Evolutionary conservation across 495 filamentous ascomycete species (phyloP), one percentile per base, ranked within the genome.

Genomic region (Penicillium malachiteum): DNA sequence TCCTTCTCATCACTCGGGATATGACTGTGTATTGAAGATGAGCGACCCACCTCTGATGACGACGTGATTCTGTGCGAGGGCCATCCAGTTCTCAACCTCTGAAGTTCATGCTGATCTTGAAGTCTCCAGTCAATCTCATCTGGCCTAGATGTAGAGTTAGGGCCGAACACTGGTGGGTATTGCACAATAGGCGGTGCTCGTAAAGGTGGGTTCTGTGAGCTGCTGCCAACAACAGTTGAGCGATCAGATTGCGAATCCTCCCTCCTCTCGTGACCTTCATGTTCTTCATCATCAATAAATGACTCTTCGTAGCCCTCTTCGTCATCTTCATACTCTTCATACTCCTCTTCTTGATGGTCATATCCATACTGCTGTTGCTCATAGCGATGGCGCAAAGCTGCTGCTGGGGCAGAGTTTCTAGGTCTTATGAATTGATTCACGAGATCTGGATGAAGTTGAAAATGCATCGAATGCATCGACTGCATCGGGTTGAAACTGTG

Each of bases 231-330:
- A 12, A 59, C 56, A 10, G 59, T 62, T 31, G 52, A 54, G 31
- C 37, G 55, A 48, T 68, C 65, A 16, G 54, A 51, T 26, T 49
- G 30, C 31, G 54, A 56, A 4, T 7, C 45, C 35, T 58, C 55
- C 18, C 32, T 34, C 18, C 32, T 34, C 13, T 54, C 46, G 14
- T 12, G 45, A 31, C 59, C 40, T 10, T 16, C 42, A 46, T 60
- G 56, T 48, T 71, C 57, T 37, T 71, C 72, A 30, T 77, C 68
- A 40, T 74, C 73, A 41, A 78, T 71, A 38, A 78, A 76, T 9
- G 67, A 71, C 43, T 75, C 70, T 56, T 67, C 62, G 16, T 78
- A 74, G 31, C 69, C 66, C 40, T 70, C 65, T 4, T 70, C 67
- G 3, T 64, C 60, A 17, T 67, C 65, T 8, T 75, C 71, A n/a